A percentile compares a stretch with the other conserved stretches of the same genome.
These are phyloP conservation scores for Paramecium sonneborni DNA, from an alignment of 73 alveolate species.

Conservation along the genomic window DNA sequence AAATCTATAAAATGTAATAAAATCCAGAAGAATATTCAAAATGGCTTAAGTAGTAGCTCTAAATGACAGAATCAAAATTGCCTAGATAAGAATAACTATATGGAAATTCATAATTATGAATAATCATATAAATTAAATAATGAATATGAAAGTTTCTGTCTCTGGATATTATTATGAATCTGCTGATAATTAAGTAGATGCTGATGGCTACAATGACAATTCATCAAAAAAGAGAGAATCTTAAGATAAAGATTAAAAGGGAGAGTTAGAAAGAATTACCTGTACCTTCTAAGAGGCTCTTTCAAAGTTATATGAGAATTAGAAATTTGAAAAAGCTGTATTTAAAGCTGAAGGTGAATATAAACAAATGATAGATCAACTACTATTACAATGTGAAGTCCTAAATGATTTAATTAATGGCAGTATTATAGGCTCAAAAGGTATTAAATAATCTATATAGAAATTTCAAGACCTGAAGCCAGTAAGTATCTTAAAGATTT, in stretches of 20 bases:
- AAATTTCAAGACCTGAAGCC: background rate
- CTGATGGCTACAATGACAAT: slow-evolving; percentile 37
- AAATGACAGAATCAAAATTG: background rate
- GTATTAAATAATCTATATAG: slow-evolving; percentile 1
- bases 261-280: slow-evolving; percentile 5
- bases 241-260: background rate
- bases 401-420: slow-evolving; percentile 3
- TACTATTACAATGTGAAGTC: background rate
- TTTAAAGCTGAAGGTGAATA: slow-evolving; percentile 15
- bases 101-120: background rate
- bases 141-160: background rate
- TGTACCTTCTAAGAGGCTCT: background rate
- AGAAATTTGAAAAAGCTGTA: background rate
- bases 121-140: background rate
- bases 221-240: slow-evolving; percentile 26
- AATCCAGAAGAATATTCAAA: background rate
- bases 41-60: background rate
- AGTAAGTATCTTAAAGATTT: background rate
- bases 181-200: background rate
- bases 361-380: background rate
- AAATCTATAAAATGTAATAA: background rate
- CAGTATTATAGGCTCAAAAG: background rate
- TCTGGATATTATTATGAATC: slow-evolving; percentile 41
- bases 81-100: background rate
- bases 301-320: background rate